Base-by-base conservation (phyloP, 2,329 filamentous ascomycete species). In the Leptodontidium sp. region DNA sequence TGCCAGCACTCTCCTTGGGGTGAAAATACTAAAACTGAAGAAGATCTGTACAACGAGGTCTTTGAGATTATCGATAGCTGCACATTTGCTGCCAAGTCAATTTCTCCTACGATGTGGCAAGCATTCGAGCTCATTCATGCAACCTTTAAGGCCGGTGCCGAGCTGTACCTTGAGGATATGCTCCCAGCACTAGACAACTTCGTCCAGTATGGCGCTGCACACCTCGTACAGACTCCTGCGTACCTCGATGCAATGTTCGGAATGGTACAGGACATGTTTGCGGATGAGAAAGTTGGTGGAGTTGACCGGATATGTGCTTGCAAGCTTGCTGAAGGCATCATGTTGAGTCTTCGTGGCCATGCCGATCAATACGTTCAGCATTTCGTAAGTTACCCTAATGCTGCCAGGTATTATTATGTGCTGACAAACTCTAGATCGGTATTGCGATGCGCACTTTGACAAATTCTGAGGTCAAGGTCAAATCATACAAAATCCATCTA, bases 41-140 rank as follows among this genome's bases (percentile, higher is more conserved):
- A 70, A 91, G 91, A 99, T 80, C 84, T 99, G 26, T 99, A 98
- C 81, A 99, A 98, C 79, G 96, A 99, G 79, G 90, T 98, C 5
- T 99, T 99, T 75, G 96, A 99, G 82, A 99, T 99, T 76, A 97
- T 99, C 75, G 96, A 99, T 80, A 98, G 94, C 85, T 99, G 96
- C 85, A 99, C 96, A 8, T 99, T 98, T 79, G 93, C 96, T 12
- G 95, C 96, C 71, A 99, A 98, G 85, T 88, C 89, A 68, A 98
- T 99, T 74, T 98, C 96, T 0, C 89, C 91, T 11, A 97, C 93
- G 52, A 99, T 99, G 96, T 99, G 96, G 96, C 91, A 95, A 81
- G 95, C 96, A 1, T 99, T 99, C 79, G 94, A 97, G 82, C 87
- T 98, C 55, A 97, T 99, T 72, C 95, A 98, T 82, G 89, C 93